phyloP scores from a whole-genome alignment of 495 filamentous ascomycete genomes.

The Talaromyces nanjingensis region DNA sequence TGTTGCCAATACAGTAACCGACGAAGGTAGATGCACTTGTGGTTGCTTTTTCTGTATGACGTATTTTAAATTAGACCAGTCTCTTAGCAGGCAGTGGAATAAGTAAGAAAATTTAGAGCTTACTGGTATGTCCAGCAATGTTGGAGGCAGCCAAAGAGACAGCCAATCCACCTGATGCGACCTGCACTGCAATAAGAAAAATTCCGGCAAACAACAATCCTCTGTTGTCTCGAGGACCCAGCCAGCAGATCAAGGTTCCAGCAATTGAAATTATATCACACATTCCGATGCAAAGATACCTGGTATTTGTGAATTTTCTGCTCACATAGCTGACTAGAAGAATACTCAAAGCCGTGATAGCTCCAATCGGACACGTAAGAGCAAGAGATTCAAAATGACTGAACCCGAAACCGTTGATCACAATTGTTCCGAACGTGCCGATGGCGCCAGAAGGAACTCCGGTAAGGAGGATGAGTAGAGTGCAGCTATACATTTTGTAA shows the following conservation, averaged over 20 bases:
- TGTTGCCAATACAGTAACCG: constrained; percentile 32
- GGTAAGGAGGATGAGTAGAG: background rate
- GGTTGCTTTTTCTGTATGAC: constrained; percentile 48
- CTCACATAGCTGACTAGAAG: background rate
- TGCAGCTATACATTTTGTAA: constrained; percentile 21
- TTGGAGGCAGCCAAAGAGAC: background rate
- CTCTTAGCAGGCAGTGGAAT: too few species aligned
- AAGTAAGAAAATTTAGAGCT: too few species aligned
- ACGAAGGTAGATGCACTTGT: constrained; percentile 33
- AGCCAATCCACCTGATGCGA: background rate
- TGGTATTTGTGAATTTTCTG: background rate
- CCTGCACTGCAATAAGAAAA: background rate
- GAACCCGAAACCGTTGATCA: constrained; percentile 36
- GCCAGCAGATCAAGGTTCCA: background rate
- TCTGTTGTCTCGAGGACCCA: background rate
- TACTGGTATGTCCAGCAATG: background rate
- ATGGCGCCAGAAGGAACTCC: background rate
- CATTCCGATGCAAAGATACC: background rate
- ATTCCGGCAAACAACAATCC: background rate
- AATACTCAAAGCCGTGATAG: background rate
- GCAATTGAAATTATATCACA: background rate
- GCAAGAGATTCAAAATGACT: constrained; percentile 24
- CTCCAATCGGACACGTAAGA: background rate
- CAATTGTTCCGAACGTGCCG: constrained; percentile 15
- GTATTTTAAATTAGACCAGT: background rate